These are phyloP conservation scores for Bacidia rubella DNA, from an alignment of 495 filamentous ascomycete species.

Conservation along the genomic window DNA sequence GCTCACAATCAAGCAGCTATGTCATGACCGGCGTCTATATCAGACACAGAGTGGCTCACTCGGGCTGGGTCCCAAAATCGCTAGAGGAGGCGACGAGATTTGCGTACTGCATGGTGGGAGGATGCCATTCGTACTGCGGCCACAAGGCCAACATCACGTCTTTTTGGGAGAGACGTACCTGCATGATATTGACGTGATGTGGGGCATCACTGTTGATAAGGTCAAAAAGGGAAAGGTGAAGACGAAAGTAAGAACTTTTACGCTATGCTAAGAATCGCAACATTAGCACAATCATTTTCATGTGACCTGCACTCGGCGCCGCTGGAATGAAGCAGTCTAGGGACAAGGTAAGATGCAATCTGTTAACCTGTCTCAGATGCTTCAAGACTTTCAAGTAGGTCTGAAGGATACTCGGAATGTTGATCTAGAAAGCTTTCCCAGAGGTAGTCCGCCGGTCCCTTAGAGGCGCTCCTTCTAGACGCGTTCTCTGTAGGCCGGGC, in stretches of 20 bases:
- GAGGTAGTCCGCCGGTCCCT: too few relatives aligned
- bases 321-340: too few relatives aligned
- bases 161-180: conserved; percentile 23
- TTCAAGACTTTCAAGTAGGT: too few relatives aligned
- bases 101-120: conserved; percentile 22
- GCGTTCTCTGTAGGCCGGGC: too few relatives aligned
- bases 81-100: conserved; percentile 18
- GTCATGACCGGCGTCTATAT: neutral
- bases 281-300: too few relatives aligned
- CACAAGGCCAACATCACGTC: conserved; percentile 6
- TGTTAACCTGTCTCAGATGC: too few relatives aligned
- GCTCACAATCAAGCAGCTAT: neutral
- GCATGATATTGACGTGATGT: conserved; percentile 9
- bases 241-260: neutral
- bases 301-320: too few relatives aligned
- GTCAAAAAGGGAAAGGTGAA: neutral
- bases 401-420: too few relatives aligned
- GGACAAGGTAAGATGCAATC: too few relatives aligned
- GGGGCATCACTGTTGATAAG: neutral
- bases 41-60: conserved; percentile 14
- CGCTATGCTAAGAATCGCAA: neutral
- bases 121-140: conserved; percentile 18
- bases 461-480: too few relatives aligned
- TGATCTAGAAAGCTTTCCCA: too few relatives aligned
- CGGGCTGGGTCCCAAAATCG: conserved; percentile 15